These are phyloP conservation scores for Phytophthora macrochlamydospora DNA, from an alignment of 352 stramenopile species.

Conservation along the genomic window DNA sequence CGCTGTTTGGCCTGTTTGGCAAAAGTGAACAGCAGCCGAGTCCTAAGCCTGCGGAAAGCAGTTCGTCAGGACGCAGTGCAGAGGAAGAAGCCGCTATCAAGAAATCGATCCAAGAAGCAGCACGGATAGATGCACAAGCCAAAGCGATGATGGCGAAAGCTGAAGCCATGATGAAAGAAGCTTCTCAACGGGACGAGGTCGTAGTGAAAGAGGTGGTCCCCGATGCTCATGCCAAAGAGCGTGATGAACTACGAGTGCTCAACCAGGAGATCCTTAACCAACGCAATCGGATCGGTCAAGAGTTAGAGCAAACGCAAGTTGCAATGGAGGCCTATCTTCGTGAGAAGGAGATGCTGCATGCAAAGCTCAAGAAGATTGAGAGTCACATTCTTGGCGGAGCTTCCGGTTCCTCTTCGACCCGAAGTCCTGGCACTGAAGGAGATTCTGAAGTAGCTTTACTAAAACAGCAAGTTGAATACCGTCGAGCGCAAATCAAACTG, in stretches of 20 bases:
- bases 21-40: conserved; percentile 22
- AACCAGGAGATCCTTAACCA: conserved; percentile 74
- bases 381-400: conserved; percentile 74
- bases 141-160: conserved; percentile 81
- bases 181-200: conserved; percentile 38
- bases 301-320: conserved; percentile 74
- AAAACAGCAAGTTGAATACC: conserved; percentile 85
- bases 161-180: conserved; percentile 70
- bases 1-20: conserved; percentile 26
- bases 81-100: conserved; percentile 47
- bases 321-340: conserved; percentile 65
- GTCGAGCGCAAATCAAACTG: conserved; percentile 79
- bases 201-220: conserved; percentile 84
- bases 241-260: conserved; percentile 63
- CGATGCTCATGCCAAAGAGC: conserved; percentile 64
- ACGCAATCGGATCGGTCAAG: conserved; percentile 71
- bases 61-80: background rate
- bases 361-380: conserved; percentile 82
- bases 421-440: conserved; percentile 16
- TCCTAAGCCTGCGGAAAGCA: background rate
- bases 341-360: conserved; percentile 65
- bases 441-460: conserved; percentile 79
- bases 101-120: conserved; percentile 50
- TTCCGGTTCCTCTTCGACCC: conserved; percentile 22
- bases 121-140: conserved; percentile 63